phyloP scores from a whole-genome alignment of 2,329 filamentous ascomycete species.

The Hypoxylon sp. region DNA sequence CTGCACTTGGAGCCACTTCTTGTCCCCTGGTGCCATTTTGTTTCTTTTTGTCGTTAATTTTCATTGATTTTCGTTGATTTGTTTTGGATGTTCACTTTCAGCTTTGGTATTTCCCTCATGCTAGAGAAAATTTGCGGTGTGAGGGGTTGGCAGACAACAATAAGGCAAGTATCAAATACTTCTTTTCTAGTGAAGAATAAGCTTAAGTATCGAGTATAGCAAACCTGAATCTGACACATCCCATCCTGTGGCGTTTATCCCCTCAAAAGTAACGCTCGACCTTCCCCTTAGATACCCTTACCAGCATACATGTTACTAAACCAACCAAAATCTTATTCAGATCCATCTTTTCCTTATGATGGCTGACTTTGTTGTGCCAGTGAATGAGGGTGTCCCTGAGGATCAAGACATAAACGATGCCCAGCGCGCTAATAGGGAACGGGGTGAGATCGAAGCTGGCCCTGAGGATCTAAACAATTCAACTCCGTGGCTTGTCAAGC shows the following conservation, averaged over 20 bases:
- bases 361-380: neutral
- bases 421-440: neutral
- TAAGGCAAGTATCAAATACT: too few species aligned
- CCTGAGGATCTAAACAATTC: neutral
- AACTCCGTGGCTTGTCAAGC: neutral
- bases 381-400: neutral
- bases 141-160: too few species aligned
- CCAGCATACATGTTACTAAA: too few species aligned
- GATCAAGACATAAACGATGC: neutral
- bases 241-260: too few species aligned
- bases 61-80: neutral
- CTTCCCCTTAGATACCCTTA: too few species aligned
- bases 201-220: too few species aligned
- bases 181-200: too few species aligned
- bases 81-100: neutral
- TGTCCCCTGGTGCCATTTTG: neutral
- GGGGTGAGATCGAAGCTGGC: neutral
- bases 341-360: neutral
- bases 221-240: too few species aligned
- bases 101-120: too few species aligned
- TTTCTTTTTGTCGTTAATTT: too few species aligned
- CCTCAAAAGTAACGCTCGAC: too few species aligned
- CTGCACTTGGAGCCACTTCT: neutral
- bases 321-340: neutral
- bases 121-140: too few species aligned